These are phyloP conservation scores for Fusarium miscanthi DNA, from an alignment of 2,329 filamentous ascomycete species.

Conservation along the genomic window DNA sequence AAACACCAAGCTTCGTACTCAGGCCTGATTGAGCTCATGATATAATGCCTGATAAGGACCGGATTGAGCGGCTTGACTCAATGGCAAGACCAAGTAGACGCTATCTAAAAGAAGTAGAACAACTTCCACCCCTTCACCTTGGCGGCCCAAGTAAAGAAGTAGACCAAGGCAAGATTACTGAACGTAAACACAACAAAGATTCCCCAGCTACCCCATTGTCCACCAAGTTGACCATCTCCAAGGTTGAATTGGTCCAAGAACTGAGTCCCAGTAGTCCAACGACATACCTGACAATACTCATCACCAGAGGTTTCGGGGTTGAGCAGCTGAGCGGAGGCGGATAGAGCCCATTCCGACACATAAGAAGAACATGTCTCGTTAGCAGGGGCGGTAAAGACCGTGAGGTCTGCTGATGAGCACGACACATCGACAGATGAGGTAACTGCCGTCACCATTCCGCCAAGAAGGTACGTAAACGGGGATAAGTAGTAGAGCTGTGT, in stretches of 20 bases:
- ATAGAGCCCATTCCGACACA: background rate
- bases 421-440: background rate
- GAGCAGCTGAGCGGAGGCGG: background rate
- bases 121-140: background rate
- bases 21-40: background rate
- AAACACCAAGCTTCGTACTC: too few species aligned
- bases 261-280: background rate
- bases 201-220: background rate
- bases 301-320: background rate
- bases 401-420: background rate
- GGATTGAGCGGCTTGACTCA: background rate
- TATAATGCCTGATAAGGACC: background rate
- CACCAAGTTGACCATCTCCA: background rate
- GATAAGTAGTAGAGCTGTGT: background rate
- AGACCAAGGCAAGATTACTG: background rate
- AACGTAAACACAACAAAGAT: background rate
- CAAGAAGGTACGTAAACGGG: background rate
- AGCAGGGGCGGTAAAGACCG: background rate
- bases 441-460: background rate
- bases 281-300: background rate
- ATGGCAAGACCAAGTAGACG: fast-evolving
- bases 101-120: background rate
- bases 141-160: background rate
- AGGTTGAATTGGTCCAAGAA: background rate
- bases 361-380: background rate